Evolutionary conservation across 1,284 basidiomycete genomes (phyloP).

Genomic region (Chalciporus sp.): DNA sequence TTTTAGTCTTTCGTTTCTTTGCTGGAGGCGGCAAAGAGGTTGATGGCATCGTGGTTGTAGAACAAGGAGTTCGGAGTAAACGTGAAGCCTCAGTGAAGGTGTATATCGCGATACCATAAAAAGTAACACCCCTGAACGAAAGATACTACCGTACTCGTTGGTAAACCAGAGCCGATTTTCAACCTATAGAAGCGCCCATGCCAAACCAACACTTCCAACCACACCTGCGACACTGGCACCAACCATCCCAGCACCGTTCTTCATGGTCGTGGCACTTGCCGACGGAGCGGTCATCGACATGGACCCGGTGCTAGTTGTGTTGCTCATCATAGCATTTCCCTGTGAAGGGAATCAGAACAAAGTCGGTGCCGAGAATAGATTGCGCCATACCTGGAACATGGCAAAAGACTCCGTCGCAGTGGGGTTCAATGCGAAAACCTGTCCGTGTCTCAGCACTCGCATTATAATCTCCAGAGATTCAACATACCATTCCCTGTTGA

Average conservation of each 20-base stretch:
- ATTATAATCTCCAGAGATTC: conserved; percentile 33
- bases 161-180: not conserved
- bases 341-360: not conserved
- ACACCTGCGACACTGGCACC: not conserved
- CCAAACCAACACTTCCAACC: not conserved
- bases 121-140: conserved; percentile 8
- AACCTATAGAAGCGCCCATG: not conserved
- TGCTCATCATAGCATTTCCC: not conserved
- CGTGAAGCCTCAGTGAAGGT: not conserved
- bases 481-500: conserved; percentile 38
- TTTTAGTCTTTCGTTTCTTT: conserved; percentile 55
- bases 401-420: conserved; percentile 44
- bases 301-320: not conserved
- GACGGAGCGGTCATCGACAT: not conserved
- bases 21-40: conserved; percentile 56
- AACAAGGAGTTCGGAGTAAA: not conserved
- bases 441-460: not conserved
- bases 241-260: not conserved
- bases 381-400: conserved; percentile 43
- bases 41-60: conserved; percentile 29
- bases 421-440: conserved; percentile 54
- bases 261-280: not conserved
- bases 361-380: not conserved
- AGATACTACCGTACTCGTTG: not conserved
- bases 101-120: conserved; percentile 2